Conservation (phyloP, 495 filamentous ascomycete species). For the Pseudoneurospora amorphoporcata region DNA sequence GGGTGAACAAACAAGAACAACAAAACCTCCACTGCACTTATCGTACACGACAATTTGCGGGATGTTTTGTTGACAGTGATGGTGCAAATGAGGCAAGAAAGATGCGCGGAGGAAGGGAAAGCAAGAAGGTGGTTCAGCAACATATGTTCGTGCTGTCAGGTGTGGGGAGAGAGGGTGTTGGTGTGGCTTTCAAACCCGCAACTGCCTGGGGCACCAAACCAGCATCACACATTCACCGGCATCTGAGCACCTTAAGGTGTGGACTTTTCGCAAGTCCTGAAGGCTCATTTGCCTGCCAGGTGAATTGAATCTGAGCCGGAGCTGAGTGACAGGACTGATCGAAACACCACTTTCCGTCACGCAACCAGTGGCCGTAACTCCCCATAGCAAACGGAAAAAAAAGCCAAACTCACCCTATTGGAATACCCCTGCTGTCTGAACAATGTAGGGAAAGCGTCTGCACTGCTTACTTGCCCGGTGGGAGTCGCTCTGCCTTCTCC, state of each 20-base stretch:
- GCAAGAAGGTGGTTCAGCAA: neutral
- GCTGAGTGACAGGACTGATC: neutral
- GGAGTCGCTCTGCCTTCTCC: constrained; percentile 47
- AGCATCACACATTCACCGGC: neutral
- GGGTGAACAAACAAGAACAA: constrained; percentile 1
- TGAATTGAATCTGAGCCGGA: neutral
- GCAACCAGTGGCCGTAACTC: neutral
- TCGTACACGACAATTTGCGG: neutral
- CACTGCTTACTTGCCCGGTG: constrained; percentile 43
- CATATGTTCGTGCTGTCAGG: neutral
- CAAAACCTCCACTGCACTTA: neutral
- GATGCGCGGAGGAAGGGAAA: neutral
- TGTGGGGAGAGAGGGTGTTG: neutral
- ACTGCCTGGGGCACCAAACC: neutral
- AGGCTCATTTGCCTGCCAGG: neutral
- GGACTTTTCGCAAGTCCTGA: neutral
- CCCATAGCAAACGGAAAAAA: constrained; percentile 3
- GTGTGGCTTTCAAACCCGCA: neutral
- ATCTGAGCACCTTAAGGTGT: neutral
- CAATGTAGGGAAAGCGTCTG: constrained; percentile 75
- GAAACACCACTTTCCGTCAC: neutral
- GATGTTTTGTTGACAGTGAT: neutral
- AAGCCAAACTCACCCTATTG: constrained; percentile 51
- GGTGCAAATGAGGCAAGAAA: neutral
- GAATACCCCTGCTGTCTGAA: constrained; percentile 59